A percentile compares a stretch with the other conserved stretches of the same genome.
Evolutionary conservation across 108 stramenopile genomes (phyloP).

Genomic region (Seminavis robusta): DNA sequence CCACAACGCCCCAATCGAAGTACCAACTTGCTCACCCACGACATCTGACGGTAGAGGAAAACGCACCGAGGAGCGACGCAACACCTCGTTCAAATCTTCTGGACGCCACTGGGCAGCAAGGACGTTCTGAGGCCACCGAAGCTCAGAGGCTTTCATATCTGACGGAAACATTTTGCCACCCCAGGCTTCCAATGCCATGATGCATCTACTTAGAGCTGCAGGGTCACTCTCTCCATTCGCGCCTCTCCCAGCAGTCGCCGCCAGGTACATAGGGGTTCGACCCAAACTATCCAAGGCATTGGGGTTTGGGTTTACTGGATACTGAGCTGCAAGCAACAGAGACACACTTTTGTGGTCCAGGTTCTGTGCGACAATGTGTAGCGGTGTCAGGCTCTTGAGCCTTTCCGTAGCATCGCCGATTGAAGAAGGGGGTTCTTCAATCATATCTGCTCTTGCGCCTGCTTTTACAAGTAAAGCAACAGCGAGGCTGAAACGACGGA

Average conservation of each 20-base stretch:
- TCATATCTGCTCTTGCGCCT: conserved; percentile 57
- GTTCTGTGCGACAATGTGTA: conserved; percentile 55
- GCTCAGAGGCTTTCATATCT: conserved; percentile 12
- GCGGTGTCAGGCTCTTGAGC: conserved; percentile 28
- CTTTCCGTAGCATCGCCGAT: too few relatives aligned
- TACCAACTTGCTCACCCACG: conserved; percentile 21
- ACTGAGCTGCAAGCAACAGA: not conserved
- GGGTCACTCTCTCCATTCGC: conserved; percentile 33
- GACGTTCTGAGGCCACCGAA: conserved; percentile 42
- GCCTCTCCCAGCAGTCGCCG: conserved; percentile 47
- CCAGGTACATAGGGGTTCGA: conserved; percentile 72
- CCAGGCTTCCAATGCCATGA: conserved; percentile 57
- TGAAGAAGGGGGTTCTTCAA: too few relatives aligned
- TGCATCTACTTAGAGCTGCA: conserved; percentile 44
- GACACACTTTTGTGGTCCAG: conserved; percentile 55
- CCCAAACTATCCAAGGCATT: conserved; percentile 61
- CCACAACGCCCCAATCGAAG: conserved; percentile 50
- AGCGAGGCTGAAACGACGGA: conserved; percentile 33
- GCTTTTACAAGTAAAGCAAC: conserved; percentile 56
- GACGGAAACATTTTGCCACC: conserved; percentile 45
- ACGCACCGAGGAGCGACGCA: conserved; percentile 36
- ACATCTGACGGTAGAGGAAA: conserved; percentile 43
- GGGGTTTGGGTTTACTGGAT: conserved; percentile 51
- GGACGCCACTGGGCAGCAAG: conserved; percentile 36
- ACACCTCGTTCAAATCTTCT: conserved; percentile 42